phyloP scores from a whole-genome alignment of 768 basidiomycete genomes.

The Russula sp. region DNA sequence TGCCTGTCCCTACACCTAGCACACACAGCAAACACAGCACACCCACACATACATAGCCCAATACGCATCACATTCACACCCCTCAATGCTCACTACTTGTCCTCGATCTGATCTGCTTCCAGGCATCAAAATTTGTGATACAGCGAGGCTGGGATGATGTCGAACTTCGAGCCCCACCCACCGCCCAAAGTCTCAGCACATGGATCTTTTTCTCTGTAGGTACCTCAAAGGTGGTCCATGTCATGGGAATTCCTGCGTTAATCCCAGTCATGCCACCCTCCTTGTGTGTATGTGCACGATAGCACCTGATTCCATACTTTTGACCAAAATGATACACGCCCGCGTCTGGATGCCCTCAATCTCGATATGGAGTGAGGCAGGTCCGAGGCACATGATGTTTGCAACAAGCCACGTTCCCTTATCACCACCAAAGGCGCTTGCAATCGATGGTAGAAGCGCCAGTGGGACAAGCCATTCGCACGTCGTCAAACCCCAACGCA shows the following conservation, averaged over 20 bases:
- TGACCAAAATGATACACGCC: conserved; percentile 59
- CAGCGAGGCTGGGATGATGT: too few relatives aligned
- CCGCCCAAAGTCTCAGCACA: conserved; percentile 20
- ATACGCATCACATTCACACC: too few relatives aligned
- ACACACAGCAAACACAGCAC: too few relatives aligned
- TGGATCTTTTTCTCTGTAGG: conserved; percentile 13
- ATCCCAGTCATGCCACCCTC: background rate
- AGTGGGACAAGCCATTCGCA: conserved; percentile 49
- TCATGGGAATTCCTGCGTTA: background rate
- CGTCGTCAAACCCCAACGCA: conserved; percentile 40
- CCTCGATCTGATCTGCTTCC: too few relatives aligned
- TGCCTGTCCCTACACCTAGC: too few relatives aligned
- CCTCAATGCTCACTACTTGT: too few relatives aligned
- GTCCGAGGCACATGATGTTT: conserved; percentile 43
- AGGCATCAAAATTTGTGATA: too few relatives aligned
- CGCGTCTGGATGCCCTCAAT: conserved; percentile 61
- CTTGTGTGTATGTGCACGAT: conserved; percentile 12
- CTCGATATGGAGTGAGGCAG: conserved; percentile 45
- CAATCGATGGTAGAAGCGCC: conserved; percentile 43
- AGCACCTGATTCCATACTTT: conserved; percentile 31
- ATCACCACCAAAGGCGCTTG: conserved; percentile 15
- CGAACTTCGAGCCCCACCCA: conserved; percentile 20
- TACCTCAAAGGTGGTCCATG: conserved; percentile 23
- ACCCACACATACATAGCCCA: too few relatives aligned
- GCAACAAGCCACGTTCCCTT: conserved; percentile 45